Percentiles rank a stretch among this genome's conserved stretches.
phyloP scores from a whole-genome alignment of 2,329 filamentous ascomycete genomes.

The Curvularia eragrostidis region DNA sequence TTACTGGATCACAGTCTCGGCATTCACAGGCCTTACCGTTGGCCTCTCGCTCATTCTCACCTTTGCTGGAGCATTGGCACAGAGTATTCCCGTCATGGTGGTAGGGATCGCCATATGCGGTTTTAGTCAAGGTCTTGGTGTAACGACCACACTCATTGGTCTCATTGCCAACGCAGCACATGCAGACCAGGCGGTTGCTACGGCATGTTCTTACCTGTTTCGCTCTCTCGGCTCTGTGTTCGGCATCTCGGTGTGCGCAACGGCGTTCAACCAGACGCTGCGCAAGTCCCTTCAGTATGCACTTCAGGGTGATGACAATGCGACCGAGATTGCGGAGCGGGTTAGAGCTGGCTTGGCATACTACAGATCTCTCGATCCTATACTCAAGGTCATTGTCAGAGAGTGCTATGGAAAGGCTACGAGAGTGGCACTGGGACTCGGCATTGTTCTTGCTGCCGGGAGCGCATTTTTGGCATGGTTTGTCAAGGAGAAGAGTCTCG shows the following conservation, averaged over 20 bases:
- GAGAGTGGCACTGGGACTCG: constrained; percentile 59
- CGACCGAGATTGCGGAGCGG: constrained; percentile 69
- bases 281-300: constrained; percentile 62
- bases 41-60: constrained; percentile 65
- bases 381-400: constrained; percentile 65
- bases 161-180: constrained; percentile 72
- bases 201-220: constrained; percentile 83
- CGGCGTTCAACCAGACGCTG: constrained; percentile 73
- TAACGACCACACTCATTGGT: constrained; percentile 75
- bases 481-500: constrained; percentile 53
- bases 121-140: constrained; percentile 65
- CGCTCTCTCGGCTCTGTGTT: constrained; percentile 72
- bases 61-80: constrained; percentile 61
- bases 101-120: constrained; percentile 63
- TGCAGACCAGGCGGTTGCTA: constrained; percentile 75
- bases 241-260: constrained; percentile 73
- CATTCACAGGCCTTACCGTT: constrained; percentile 61
- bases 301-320: constrained; percentile 64
- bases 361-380: constrained; percentile 69
- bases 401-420: constrained; percentile 69
- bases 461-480: constrained; percentile 56
- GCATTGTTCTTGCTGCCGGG: constrained; percentile 59
- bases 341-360: constrained; percentile 75
- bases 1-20: constrained; percentile 69
- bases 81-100: constrained; percentile 61